phyloP scores from a whole-genome alignment of 2,329 filamentous ascomycete species.

The Neofusicoccum umdonicola region DNA sequence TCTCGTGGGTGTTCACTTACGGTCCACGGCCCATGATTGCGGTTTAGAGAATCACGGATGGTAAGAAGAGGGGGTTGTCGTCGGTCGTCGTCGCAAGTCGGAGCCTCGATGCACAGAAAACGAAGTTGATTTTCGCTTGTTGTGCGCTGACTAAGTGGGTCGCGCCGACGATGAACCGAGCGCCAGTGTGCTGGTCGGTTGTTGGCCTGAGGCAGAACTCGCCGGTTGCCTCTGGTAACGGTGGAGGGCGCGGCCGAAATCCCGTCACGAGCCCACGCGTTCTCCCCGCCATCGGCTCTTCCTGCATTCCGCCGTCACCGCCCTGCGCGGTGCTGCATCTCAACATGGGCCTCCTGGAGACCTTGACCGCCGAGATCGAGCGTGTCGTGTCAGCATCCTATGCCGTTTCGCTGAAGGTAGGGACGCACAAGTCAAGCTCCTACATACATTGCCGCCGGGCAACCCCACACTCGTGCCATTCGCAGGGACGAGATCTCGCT shows the following conservation, averaged over 20 bases:
- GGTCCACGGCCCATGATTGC: slow-evolving; percentile 65
- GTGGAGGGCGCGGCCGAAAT: neutral
- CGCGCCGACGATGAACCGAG: slow-evolving; percentile 9
- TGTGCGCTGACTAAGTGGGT: slow-evolving; percentile 17
- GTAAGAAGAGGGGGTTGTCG: slow-evolving; percentile 30
- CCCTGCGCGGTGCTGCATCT: neutral
- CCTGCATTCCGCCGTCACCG: neutral
- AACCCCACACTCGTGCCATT: neutral
- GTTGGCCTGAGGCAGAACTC: neutral
- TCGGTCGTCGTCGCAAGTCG: slow-evolving; percentile 25
- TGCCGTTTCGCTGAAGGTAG: slow-evolving; percentile 50
- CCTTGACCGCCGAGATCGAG: slow-evolving; percentile 43
- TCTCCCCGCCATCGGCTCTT: neutral
- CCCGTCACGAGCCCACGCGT: neutral
- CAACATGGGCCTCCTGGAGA: slow-evolving; percentile 16
- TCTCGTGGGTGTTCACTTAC: slow-evolving; percentile 41
- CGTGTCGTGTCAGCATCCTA: slow-evolving; percentile 50
- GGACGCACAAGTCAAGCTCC: neutral
- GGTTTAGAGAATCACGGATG: slow-evolving; percentile 38
- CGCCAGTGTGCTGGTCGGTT: too few species aligned
- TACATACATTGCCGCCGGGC: slow-evolving; percentile 27
- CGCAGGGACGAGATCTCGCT: neutral
- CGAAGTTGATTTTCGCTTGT: slow-evolving; percentile 18
- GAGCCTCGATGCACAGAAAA: slow-evolving; percentile 18
- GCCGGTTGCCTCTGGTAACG: slow-evolving; percentile 13